Conservation (phyloP, 1,284 basidiomycete genomes). For the Mrakiaceae sp. region DNA sequence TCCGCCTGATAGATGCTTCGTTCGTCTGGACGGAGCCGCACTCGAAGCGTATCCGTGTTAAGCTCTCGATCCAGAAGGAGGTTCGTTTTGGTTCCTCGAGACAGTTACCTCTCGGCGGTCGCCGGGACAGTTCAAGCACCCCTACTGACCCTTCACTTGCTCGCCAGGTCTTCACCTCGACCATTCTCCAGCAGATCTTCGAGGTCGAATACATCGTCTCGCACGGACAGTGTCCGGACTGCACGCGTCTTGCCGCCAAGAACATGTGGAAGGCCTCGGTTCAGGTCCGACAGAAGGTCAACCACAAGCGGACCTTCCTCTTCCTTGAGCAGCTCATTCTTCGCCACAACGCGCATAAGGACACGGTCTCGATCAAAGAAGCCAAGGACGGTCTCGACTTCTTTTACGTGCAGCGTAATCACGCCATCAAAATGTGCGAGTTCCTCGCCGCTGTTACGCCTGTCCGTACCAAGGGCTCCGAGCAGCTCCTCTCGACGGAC, state of each 20-base stretch:
- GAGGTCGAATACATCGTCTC: constrained; percentile 94
- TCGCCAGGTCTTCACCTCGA: constrained; percentile 72
- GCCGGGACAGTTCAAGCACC: not conserved
- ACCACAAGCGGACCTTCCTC: constrained; percentile 95
- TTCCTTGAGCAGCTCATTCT: constrained; percentile 96
- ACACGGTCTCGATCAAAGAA: constrained; percentile 69
- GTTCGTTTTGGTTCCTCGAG: constrained; percentile 34
- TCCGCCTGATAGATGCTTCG: constrained; percentile 89
- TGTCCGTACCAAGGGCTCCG: constrained; percentile 75
- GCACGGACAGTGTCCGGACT: constrained; percentile 90
- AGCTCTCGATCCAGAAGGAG: constrained; percentile 97
- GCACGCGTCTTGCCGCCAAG: constrained; percentile 86
- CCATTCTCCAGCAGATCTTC: constrained; percentile 93
- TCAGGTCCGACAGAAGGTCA: constrained; percentile 94
- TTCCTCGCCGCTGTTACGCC: constrained; percentile 84
- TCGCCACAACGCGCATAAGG: constrained; percentile 93
- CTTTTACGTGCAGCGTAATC: constrained; percentile 81
- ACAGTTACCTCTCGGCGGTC: not conserved
- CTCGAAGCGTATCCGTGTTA: constrained; percentile 82
- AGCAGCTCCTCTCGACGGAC: constrained; percentile 85
- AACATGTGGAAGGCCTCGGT: constrained; percentile 98
- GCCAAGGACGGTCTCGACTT: constrained; percentile 93
- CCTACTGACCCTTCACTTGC: not conserved
- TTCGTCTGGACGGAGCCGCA: constrained; percentile 99
- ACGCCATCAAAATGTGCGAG: constrained; percentile 96